Percentiles rank a stretch among this genome's conserved stretches.
Evolutionary conservation across 257 asterid species (phyloP).

Genomic region (Salvia hispanica): DNA sequence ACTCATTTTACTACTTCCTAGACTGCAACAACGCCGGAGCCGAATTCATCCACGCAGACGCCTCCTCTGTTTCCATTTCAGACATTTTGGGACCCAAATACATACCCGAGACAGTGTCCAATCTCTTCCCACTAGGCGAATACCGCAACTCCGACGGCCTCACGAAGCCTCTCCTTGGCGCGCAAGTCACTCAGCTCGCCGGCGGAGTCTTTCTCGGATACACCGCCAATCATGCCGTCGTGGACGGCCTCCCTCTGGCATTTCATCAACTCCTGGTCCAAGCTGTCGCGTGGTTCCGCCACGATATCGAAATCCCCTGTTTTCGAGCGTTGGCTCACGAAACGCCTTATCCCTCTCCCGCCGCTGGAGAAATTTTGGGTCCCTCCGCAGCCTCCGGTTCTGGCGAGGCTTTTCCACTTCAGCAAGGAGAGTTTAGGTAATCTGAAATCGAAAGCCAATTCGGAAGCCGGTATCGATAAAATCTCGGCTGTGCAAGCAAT

Average conservation of each 20-base stretch:
- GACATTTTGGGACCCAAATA: conserved; percentile 19
- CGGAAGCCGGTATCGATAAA: no score
- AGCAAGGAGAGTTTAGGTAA: no score
- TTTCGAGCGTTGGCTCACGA: conserved; percentile 37
- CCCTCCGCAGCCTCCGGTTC: no score
- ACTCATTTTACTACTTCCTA: conserved; percentile 8
- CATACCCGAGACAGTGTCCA: conserved; percentile 34
- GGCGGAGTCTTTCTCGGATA: conserved; percentile 49
- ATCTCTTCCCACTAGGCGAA: conserved; percentile 37
- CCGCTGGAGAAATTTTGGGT: conserved; percentile 26
- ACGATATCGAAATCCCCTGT: conserved; percentile 29
- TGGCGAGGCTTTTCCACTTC: no score
- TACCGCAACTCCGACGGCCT: background rate
- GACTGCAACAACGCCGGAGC: conserved; percentile 43
- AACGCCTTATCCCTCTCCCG: conserved; percentile 24
- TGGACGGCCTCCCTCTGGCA: conserved; percentile 53
- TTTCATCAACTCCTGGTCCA: conserved; percentile 53
- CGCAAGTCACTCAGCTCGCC: conserved; percentile 44
- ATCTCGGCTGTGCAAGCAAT: no score
- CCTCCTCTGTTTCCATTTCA: conserved; percentile 15
- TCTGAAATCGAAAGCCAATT: no score
- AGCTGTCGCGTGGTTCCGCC: conserved; percentile 38
- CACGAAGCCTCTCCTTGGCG: conserved; percentile 26
- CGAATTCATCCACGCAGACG: conserved; percentile 34
- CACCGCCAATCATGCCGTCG: conserved; percentile 40